phyloP scores from a whole-genome alignment of 345 rosid genomes.

The Syzygium aqueum region DNA sequence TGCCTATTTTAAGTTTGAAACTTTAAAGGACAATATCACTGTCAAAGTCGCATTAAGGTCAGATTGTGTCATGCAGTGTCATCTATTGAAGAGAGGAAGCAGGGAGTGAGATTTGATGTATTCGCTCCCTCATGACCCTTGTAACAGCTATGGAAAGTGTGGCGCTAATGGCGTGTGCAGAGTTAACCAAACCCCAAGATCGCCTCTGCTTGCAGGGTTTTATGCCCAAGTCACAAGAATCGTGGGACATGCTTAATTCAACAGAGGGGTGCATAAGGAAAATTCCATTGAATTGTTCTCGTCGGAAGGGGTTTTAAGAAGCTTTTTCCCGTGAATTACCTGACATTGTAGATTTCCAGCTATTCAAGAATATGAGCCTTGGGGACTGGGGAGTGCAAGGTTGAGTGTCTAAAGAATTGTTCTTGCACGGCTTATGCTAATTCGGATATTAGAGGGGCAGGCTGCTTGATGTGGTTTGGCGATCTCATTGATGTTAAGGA shows the following conservation, averaged over 20 bases:
- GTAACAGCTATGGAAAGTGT: neutral
- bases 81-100: neutral
- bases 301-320: neutral
- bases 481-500: neutral
- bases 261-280: constrained; percentile 3
- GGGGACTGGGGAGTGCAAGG: constrained; percentile 8
- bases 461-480: constrained; percentile 21
- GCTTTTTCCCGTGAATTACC: constrained; percentile 5
- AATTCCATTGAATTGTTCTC: neutral
- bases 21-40: neutral
- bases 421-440: constrained; percentile 24
- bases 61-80: neutral
- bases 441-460: constrained; percentile 8
- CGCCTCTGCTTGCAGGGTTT: constrained; percentile 28
- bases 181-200: neutral
- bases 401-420: constrained; percentile 16
- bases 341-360: constrained; percentile 6
- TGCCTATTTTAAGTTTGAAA: constrained; percentile 3
- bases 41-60: neutral
- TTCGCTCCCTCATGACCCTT: neutral
- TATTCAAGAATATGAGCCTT: constrained; percentile 9
- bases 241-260: constrained; percentile 19
- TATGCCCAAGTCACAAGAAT: constrained; percentile 8
- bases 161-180: neutral
- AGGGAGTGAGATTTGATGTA: neutral